Base-by-base conservation (phyloP, 1,284 basidiomycete genomes). In the Pseudozyma hubeiensis region DNA sequence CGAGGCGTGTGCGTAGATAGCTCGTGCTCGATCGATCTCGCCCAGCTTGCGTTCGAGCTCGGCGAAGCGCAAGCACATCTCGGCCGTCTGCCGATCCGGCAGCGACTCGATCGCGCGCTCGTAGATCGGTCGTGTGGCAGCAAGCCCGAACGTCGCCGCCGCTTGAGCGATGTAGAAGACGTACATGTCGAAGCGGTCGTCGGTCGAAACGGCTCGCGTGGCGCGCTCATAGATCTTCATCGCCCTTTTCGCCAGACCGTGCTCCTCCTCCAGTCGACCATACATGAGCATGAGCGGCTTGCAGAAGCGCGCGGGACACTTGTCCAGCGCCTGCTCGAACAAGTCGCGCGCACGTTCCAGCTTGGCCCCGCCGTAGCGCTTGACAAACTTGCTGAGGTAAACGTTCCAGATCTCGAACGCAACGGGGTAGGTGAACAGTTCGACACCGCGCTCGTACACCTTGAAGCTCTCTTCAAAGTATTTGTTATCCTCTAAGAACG, bases 391-490 rank as follows among this genome's bases (percentile, higher is more conserved):
- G 62, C 93, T 92, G 41, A 99, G 87, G 85, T 98, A 99, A 62
- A 97, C 96, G 84, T 99, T 99, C 96, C 97, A 99, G 73, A 99
- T 90, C 86, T 99, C 97, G 84, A 98, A 99, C 3, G 94, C 96
- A 49, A 99, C 90, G 0, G 97, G 97, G 88, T 94, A 99, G 7
- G 94, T 95, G 88, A 99, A 99, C 17, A 98, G 87, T 77, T 99
- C 97, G 9, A 97, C 93, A 45, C 97, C 97, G 47, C 96, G 90
- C 84, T 99, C 97, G 84, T 98, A 99, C 39, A 97, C 91, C 89
- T 96, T 98, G 90, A 99, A 99, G 82, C 92, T 93, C 82, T 99
- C 97, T 80, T 99, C 97, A 85, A 92, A 99, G 86, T 99, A 99
- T 78, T 93, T 90, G 86, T 97, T 94, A 83, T 98, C 95, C 85